These are phyloP conservation scores for Endocalyx cinctus DNA, from an alignment of 2,329 filamentous ascomycete species.

Conservation along the genomic window DNA sequence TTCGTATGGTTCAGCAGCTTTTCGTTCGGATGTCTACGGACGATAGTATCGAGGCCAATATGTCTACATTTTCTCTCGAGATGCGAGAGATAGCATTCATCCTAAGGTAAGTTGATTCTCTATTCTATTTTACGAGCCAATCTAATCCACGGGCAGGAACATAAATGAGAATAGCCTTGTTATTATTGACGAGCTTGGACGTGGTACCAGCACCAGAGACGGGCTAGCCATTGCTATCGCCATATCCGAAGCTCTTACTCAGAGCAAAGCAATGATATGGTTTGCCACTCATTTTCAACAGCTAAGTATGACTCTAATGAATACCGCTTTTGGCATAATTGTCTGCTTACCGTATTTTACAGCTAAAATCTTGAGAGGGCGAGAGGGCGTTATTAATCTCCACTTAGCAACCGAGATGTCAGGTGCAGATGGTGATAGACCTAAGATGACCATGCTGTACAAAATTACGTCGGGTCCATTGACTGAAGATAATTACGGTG, in stretches of 20 bases:
- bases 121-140: background rate
- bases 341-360: too few species aligned
- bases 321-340: too few species aligned
- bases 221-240: constrained; percentile 85
- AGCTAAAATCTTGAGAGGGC: constrained; percentile 68
- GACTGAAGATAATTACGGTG: constrained; percentile 72
- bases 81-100: constrained; percentile 98
- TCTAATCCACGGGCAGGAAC: constrained; percentile 46
- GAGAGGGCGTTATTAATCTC: constrained; percentile 75
- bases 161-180: constrained; percentile 71
- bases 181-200: constrained; percentile 87
- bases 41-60: constrained; percentile 82
- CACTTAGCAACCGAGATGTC: constrained; percentile 71
- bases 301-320: too few species aligned
- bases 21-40: constrained; percentile 86
- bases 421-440: constrained; percentile 40
- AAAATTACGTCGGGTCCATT: constrained; percentile 70
- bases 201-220: constrained; percentile 84
- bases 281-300: constrained; percentile 93
- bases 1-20: constrained; percentile 75
- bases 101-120: constrained; percentile 44
- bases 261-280: constrained; percentile 76
- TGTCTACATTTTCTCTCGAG: constrained; percentile 89
- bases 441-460: constrained; percentile 82
- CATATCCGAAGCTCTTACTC: constrained; percentile 81